These are phyloP conservation scores for Xylaria palmicola DNA, from an alignment of 495 filamentous ascomycete genomes.

Conservation along the genomic window DNA sequence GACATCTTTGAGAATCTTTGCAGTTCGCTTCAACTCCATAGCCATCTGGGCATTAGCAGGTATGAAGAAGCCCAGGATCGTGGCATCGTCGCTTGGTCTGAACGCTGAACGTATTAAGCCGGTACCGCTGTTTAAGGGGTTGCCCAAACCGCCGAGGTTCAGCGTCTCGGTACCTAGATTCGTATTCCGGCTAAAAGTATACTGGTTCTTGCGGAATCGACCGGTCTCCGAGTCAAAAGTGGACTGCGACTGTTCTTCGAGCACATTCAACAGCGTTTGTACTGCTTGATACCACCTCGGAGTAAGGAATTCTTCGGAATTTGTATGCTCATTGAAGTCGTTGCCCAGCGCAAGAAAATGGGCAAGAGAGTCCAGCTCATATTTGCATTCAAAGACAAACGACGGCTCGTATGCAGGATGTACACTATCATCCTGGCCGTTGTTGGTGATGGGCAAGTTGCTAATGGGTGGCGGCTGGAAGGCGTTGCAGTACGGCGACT, in stretches of 20 bases:
- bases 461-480: conserved; percentile 92
- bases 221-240: conserved; percentile 72
- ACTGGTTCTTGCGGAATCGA: conserved; percentile 66
- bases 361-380: conserved; percentile 93
- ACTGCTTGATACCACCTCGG: conserved; percentile 79
- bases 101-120: conserved; percentile 90
- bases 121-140: conserved; percentile 82
- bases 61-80: conserved; percentile 92
- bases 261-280: conserved; percentile 65
- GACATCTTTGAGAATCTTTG: conserved; percentile 61
- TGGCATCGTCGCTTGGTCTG: conserved; percentile 96
- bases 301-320: conserved; percentile 73
- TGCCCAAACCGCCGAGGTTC: conserved; percentile 77
- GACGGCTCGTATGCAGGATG: conserved; percentile 82
- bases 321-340: conserved; percentile 79
- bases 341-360: conserved; percentile 85
- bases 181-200: conserved; percentile 82
- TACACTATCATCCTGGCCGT: conserved; percentile 78
- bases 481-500: conserved; percentile 95
- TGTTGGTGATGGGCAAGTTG: conserved; percentile 63
- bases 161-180: conserved; percentile 87
- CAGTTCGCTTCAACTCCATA: conserved; percentile 78
- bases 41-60: conserved; percentile 96
- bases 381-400: conserved; percentile 96
- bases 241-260: conserved; percentile 74